These are phyloP conservation scores for Thalassia testudinum DNA, from an alignment of 116 monocot species.

Conservation along the genomic window DNA sequence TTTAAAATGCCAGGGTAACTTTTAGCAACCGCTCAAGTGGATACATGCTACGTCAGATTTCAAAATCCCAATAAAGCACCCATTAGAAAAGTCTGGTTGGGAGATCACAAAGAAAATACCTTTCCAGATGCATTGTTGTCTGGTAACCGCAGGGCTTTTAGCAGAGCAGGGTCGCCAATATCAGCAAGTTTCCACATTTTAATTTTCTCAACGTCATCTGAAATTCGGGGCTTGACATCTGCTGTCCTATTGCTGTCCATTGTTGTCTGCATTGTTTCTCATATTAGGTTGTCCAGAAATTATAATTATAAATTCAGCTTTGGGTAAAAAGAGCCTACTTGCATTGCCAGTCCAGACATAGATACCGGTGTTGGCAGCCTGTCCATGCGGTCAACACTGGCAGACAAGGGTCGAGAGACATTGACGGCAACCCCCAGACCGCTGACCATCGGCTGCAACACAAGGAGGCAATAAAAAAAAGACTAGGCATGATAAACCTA, in stretches of 20 bases:
- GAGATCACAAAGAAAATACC: conserved; percentile 14
- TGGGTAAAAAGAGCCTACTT: too few species aligned
- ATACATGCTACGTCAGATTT: too few species aligned
- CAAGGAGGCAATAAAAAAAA: neutral
- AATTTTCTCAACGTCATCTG: conserved; percentile 64
- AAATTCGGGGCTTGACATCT: conserved; percentile 70
- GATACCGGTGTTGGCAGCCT: conserved; percentile 30
- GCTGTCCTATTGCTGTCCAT: conserved; percentile 37
- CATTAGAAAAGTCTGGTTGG: neutral
- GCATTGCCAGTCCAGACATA: conserved; percentile 34
- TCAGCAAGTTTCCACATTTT: conserved; percentile 86
- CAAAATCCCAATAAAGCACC: too few species aligned
- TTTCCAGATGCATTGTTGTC: conserved; percentile 48
- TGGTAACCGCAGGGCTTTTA: conserved; percentile 58
- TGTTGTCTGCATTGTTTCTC: conserved; percentile 24
- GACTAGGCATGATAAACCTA: neutral
- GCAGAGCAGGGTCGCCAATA: conserved; percentile 49
- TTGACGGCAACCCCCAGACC: conserved; percentile 22
- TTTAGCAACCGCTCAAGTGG: too few species aligned
- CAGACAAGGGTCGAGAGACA: conserved; percentile 37
- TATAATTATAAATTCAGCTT: neutral
- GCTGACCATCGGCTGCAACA: conserved; percentile 43
- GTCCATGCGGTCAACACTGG: conserved; percentile 29
- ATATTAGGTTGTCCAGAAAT: neutral
- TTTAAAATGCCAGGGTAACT: too few species aligned